Percentiles rank a stretch among this genome's conserved stretches.
Evolutionary conservation across 2,329 filamentous ascomycete species (phyloP).

Genomic region (Sporothrix protearum): DNA sequence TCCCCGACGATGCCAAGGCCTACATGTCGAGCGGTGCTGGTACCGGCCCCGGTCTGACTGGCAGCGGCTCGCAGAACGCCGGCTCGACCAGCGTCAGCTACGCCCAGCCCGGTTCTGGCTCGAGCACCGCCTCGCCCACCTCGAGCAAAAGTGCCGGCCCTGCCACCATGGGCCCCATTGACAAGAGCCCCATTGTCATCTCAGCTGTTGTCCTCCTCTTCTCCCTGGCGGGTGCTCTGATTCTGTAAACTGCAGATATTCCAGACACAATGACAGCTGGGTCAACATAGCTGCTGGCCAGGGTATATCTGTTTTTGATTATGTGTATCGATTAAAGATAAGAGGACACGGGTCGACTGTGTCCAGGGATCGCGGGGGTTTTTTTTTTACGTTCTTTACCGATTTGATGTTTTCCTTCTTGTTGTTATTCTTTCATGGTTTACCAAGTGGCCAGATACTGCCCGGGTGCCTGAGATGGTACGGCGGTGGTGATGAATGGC

Average conservation of each 20-base stretch:
- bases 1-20: conserved; percentile 50
- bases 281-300: neutral
- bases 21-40: conserved; percentile 55
- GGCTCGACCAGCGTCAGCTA: conserved; percentile 46
- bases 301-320: neutral
- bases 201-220: conserved; percentile 38
- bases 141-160: conserved; percentile 34
- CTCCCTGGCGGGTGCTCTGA: conserved; percentile 40
- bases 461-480: neutral
- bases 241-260: conserved; percentile 36
- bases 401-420: neutral
- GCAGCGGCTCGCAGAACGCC: conserved; percentile 53
- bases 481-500: neutral
- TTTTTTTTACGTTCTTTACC: neutral
- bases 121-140: conserved; percentile 35
- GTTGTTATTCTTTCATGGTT: neutral
- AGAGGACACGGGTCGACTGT: neutral
- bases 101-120: conserved; percentile 40
- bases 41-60: conserved; percentile 50
- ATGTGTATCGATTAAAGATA: neutral
- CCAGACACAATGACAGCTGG: neutral
- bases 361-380: neutral
- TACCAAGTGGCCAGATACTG: neutral
- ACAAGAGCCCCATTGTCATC: conserved; percentile 39
- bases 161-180: conserved; percentile 35